phyloP scores from a whole-genome alignment of 345 rosid genomes.

The Kernera saxatilis region DNA sequence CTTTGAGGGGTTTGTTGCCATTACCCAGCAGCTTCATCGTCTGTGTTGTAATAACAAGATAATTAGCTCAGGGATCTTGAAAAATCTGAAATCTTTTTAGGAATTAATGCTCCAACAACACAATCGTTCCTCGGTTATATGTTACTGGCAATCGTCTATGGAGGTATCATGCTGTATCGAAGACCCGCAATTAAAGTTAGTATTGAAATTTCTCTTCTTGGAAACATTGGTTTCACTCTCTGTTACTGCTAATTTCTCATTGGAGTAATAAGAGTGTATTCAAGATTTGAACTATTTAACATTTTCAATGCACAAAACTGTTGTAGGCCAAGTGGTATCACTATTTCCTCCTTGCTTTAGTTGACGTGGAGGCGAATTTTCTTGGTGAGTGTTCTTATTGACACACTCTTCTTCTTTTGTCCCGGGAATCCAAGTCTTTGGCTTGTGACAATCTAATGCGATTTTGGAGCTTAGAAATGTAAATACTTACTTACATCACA shows the following conservation, averaged over 20 bases:
- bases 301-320: constrained; percentile 17
- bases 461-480: neutral
- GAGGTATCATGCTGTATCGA: constrained; percentile 43
- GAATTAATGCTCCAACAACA: constrained; percentile 56
- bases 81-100: constrained; percentile 16
- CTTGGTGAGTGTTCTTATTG: constrained; percentile 56
- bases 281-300: neutral
- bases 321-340: constrained; percentile 87
- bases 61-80: neutral
- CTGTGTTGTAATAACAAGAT: neutral
- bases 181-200: constrained; percentile 45
- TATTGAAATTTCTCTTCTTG: neutral
- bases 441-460: neutral
- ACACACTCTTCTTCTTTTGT: neutral
- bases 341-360: constrained; percentile 63
- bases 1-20: neutral
- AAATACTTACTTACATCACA: neutral
- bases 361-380: constrained; percentile 85
- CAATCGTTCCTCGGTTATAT: constrained; percentile 50
- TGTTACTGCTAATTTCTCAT: neutral
- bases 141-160: constrained; percentile 46
- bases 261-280: neutral
- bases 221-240: neutral
- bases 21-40: neutral
- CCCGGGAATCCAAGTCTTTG: no score